Evolutionary conservation across 2,329 filamentous ascomycete species (phyloP).

Genomic region (Neospermospora avenae): DNA sequence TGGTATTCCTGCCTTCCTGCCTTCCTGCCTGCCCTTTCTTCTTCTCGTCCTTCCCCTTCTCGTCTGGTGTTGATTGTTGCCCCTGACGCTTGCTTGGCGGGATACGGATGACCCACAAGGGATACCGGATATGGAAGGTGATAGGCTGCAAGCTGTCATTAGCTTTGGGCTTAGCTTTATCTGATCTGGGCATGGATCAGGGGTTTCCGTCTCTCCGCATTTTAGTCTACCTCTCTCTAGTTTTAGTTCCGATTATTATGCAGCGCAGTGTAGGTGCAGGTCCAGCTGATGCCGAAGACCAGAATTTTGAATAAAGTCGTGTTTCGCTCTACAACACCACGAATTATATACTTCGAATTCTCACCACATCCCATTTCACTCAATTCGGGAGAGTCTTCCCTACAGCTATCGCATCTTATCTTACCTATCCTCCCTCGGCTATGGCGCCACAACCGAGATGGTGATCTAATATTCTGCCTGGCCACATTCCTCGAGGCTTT

Average conservation of each 20-base stretch:
- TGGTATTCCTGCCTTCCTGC: no score
- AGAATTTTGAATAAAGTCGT: neutral
- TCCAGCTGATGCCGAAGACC: no score
- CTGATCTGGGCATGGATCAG: neutral
- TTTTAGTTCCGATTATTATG: no score
- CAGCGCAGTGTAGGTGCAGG: no score
- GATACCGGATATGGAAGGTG: slow-evolving; percentile 1
- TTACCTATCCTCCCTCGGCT: no score
- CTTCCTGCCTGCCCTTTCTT: neutral
- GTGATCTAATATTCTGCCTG: neutral
- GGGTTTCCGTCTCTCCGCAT: neutral
- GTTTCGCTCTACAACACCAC: slow-evolving; percentile 7
- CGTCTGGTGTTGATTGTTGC: slow-evolving; percentile 19
- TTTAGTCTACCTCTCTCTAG: no score
- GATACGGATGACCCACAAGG: neutral
- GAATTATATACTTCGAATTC: slow-evolving; percentile 2
- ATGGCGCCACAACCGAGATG: neutral
- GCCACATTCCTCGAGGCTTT: neutral
- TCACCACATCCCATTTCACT: neutral
- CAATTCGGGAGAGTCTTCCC: no score
- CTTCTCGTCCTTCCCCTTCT: neutral
- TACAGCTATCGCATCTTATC: no score
- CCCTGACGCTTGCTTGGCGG: slow-evolving; percentile 6
- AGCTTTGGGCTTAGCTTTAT: neutral
- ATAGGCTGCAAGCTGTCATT: slow-evolving; percentile 22